Base-by-base conservation (phyloP, 306 rosid species). In the Luffa acutangula region DNA sequence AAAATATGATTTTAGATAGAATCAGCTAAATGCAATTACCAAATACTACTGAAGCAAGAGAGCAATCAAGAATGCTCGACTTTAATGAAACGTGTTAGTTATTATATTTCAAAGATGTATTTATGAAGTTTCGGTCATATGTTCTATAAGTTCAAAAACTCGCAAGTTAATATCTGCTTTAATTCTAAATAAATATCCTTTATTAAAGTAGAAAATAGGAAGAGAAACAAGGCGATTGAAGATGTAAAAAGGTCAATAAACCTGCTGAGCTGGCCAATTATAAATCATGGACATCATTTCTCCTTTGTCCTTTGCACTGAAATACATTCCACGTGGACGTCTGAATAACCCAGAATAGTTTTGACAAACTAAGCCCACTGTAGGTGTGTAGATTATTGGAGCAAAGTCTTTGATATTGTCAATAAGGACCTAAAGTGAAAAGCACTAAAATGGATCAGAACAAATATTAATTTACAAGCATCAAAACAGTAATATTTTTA, bases 261-360 rank as follows among this genome's bases (percentile, higher is more conserved):
- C 99, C 96, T 93, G 64, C 0, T 86, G 84, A 48, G 89, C 88
- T 78, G 99, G 99, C 99, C 99, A 96, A 80, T 96, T 96, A 82
- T 93, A 96, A 81, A 96, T 96, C 99, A 96, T 96, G 75, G 99
- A 93, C 99, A 96, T 93, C 99, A 96, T 96, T 87, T 96, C 99
- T 49, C 99, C 99, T 84, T 91, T 96, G 86, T 96, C 99, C 87
- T 88, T 96, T 63, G 98, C 99, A 85, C 99, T 90, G 86, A 96
- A 96, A 86, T 96, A 96, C 99, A 96, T 96, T 69, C 99, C 99
- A 3, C 99, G 99, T 0, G 99, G 98, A 58, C 99, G 96, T 87
- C 99, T 89, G 81, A 90, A 96, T 66, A 96, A 87, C 42, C 99
- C 99, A 0, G 98, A 96, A 89, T 96, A 96, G 78, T 96, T 96